Base-by-base conservation (phyloP, 1,284 basidiomycete species). In the Laetiporus sulphureus region DNA sequence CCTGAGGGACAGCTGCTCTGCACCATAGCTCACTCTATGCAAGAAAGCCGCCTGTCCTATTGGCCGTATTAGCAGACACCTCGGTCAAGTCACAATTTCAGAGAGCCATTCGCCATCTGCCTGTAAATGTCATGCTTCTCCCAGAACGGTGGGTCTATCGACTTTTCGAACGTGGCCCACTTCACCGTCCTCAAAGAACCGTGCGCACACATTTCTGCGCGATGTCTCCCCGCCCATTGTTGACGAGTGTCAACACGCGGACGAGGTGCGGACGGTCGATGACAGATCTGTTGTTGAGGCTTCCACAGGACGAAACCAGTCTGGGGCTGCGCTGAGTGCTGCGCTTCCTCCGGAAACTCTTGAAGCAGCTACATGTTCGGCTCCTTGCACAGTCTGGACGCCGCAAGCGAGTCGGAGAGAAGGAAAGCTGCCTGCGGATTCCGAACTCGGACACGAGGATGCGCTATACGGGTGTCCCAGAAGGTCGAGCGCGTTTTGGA, bases 381-480 rank as follows among this genome's bases (percentile, higher is more conserved):
- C 34, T 51, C 29, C 12, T 36, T 35, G 56, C 58, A 60, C 25
- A 60, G 37, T 8, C 25, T 32, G 22, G 42, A 35, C 1, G 46
- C 33, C 8, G 60, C 52, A 1, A 52, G 56, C 22, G 57, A 45
- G 33, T 57, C 40, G 7, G 56, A 37, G 10, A 63, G 24, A 27
- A 63, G 44, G 32, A 62, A 50, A 21, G 60, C 29, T 53, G 48
- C n/a, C 42, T 41, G 19, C 46, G 44, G 4, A 54, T 42, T n/a
- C 45, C 55, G 39, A 53, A 56, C 42, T 54, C 50, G 8, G 50
- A 32, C 2, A 32, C 55, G 16, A 63, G 32, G 35, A 61, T 55
- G 15, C 60, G 20, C 62, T 60, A 62, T 62, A 64, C n/a, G 59
- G 61, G 38, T 64, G 61, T 0, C 60, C 60, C 13, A 56, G 25